Conservation (phyloP, 805 yeast genomes). For the Suhomyces xylopsoci region DNA sequence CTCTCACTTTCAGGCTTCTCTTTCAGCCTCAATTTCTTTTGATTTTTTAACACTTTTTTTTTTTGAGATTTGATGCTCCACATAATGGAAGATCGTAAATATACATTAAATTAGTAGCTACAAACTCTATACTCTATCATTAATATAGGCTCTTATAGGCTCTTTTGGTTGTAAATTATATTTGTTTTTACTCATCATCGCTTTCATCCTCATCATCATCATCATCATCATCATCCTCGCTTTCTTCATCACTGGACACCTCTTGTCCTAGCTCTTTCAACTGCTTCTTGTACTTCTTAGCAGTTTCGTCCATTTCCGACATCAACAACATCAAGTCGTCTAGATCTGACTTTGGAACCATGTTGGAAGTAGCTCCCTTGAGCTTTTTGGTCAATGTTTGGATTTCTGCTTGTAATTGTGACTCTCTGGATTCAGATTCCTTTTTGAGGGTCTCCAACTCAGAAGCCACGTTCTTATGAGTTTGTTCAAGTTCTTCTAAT, state of each 20-base stretch:
- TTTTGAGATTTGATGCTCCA: background rate
- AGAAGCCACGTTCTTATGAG: too few relatives aligned
- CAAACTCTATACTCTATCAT: background rate
- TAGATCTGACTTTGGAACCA: constrained; percentile 50
- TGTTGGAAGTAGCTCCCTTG: constrained; percentile 13
- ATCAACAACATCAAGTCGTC: constrained; percentile 78
- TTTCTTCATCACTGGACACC: constrained; percentile 69
- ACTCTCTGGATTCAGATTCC: constrained; percentile 1
- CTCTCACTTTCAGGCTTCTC: background rate
- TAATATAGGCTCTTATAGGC: too few relatives aligned
- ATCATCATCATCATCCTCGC: constrained; percentile 61
- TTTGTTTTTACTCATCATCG: constrained; percentile 11
- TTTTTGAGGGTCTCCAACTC: background rate
- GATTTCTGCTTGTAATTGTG: constrained; percentile 1
- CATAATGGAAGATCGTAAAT: background rate
- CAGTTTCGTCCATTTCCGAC: constrained; percentile 72
- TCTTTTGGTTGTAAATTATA: too few relatives aligned
- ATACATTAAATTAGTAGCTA: background rate
- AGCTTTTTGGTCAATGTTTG: constrained; percentile 9
- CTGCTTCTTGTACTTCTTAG: constrained; percentile 51
- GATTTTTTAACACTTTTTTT: background rate
- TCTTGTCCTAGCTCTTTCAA: constrained; percentile 54
- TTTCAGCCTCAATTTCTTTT: background rate
- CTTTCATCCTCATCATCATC: constrained; percentile 58
- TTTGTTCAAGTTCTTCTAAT: too few relatives aligned